These are phyloP conservation scores for Fusarium penzigii DNA, from an alignment of 2,329 filamentous ascomycete genomes.

Conservation along the genomic window DNA sequence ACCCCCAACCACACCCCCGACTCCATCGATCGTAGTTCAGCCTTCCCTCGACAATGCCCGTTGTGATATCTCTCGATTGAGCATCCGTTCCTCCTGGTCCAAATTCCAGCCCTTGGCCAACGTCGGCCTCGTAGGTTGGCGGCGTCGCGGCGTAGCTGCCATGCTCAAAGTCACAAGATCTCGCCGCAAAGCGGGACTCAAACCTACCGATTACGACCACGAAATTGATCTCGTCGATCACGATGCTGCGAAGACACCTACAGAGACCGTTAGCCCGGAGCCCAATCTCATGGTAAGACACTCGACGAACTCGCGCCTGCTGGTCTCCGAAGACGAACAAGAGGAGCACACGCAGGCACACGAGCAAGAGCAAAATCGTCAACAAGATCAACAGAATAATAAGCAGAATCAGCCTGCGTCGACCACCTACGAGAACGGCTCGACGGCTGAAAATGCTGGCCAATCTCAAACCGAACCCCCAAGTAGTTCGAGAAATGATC, in stretches of 20 bases:
- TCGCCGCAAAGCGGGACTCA: conserved; percentile 55
- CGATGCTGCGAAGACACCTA: conserved; percentile 33
- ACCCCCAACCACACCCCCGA: no score
- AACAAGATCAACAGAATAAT: conserved; percentile 12
- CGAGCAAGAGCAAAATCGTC: conserved; percentile 1
- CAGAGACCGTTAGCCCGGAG: conserved; percentile 19
- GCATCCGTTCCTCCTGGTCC: conserved; percentile 9
- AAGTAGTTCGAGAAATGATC: conserved; percentile 7
- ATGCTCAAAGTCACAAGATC: conserved; percentile 47
- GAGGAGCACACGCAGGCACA: conserved; percentile 5
- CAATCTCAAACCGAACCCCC: conserved; percentile 3
- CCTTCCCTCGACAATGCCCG: conserved; percentile 13
- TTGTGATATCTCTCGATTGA: conserved; percentile 10
- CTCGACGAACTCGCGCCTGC: conserved; percentile 27
- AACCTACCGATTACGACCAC: conserved; percentile 67
- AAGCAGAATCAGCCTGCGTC: conserved; percentile 4
- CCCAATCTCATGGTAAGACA: conserved; percentile 18
- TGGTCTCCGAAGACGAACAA: conserved; percentile 21
- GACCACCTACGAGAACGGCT: conserved; percentile 9
- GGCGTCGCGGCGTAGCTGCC: conserved; percentile 18
- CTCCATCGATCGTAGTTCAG: no score
- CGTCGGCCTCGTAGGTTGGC: conserved; percentile 20
- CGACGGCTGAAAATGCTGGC: conserved; percentile 13
- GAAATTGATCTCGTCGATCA: conserved; percentile 69
- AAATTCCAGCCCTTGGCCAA: conserved; percentile 13